Conservation (phyloP, 2,329 filamentous ascomycete genomes). For the Keithomyces neogunnii region DNA sequence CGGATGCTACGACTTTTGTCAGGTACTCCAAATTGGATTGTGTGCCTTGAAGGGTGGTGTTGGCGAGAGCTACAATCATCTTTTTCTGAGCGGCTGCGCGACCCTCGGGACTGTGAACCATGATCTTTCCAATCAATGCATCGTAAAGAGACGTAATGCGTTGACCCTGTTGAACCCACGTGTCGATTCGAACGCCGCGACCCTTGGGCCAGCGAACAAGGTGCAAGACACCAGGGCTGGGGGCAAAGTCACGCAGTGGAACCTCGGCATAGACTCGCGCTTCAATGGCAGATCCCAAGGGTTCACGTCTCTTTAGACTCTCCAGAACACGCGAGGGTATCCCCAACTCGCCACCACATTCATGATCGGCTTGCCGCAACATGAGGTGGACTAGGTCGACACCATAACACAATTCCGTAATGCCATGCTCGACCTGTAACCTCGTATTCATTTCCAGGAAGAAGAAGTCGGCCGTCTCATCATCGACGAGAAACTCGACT, state of each 20-base stretch:
- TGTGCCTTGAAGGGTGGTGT: slow-evolving; percentile 35
- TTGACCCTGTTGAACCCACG: slow-evolving; percentile 51
- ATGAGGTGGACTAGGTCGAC: slow-evolving; percentile 57
- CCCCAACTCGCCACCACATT: neutral
- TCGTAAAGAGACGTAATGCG: slow-evolving; percentile 50
- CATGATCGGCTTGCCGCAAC: slow-evolving; percentile 23
- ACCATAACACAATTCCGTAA: slow-evolving; percentile 68
- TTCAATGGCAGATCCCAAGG: slow-evolving; percentile 24
- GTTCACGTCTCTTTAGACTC: slow-evolving; percentile 6
- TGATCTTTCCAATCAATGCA: slow-evolving; percentile 49
- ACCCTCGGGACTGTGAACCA: slow-evolving; percentile 36
- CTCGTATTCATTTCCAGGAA: slow-evolving; percentile 49
- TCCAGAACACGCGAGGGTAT: slow-evolving; percentile 7
- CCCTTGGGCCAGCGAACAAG: slow-evolving; percentile 43
- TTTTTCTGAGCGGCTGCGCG: slow-evolving; percentile 30
- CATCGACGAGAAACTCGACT: slow-evolving; percentile 54
- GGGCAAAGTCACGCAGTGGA: slow-evolving; percentile 46
- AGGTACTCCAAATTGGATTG: slow-evolving; percentile 50
- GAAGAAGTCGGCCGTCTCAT: slow-evolving; percentile 51
- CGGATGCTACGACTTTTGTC: slow-evolving; percentile 35
- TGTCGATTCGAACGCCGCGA: slow-evolving; percentile 46
- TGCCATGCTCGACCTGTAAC: slow-evolving; percentile 69
- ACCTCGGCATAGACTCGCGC: slow-evolving; percentile 35
- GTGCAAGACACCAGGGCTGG: slow-evolving; percentile 50
- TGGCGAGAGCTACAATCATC: slow-evolving; percentile 33